Base-by-base conservation (phyloP, 176 grass and related monocot genomes). In the Zea luxurians region DNA sequence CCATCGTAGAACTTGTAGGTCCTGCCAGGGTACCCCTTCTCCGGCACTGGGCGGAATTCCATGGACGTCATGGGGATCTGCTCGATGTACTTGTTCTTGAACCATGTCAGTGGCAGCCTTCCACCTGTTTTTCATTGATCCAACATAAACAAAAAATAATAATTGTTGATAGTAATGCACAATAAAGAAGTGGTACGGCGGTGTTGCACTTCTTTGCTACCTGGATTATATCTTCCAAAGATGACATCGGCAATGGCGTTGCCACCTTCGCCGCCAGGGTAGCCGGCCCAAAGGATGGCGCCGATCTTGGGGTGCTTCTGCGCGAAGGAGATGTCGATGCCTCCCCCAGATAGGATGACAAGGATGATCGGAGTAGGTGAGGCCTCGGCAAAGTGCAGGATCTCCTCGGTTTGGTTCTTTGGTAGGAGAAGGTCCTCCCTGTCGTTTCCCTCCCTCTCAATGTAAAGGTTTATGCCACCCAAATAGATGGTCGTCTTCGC, bases 371-470 rank as follows among this genome's bases (percentile, higher is more conserved):
- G 83, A 47, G 42, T 21, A 10, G 17, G 62, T 6, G 87, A 79
- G 5, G 64, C 87, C 13, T 36, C 45, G 10, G 87, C 87, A 4
- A 85, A 48, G 65, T 57, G 52, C 6, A 68, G 46, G 74, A 89
- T 89, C 74, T 81, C 38, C 15, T 74, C 68, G 8, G 50, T 21
- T 46, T 89, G 87, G 74, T 58, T 57, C 60, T 68, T 68, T 11
- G 83, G 87, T n/a, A 89, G 78, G 63, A 79, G 47, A 45, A 89
- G 55, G 20, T 89, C 71, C 40, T 38, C 67, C 21, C 87, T 68
- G 79, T 89, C 82, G n/a, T 70, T 78, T 61, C 65, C 78, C 48
- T 85, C 77, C 1, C 44, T 70, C 77, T 82, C 87, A 7, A 84
- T 61, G 37, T 61, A 41, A 16, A 81, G 72, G 80, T 85, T 78